Conservation (phyloP, 2,329 filamentous ascomycete genomes). For the Sporothrix pallida region DNA sequence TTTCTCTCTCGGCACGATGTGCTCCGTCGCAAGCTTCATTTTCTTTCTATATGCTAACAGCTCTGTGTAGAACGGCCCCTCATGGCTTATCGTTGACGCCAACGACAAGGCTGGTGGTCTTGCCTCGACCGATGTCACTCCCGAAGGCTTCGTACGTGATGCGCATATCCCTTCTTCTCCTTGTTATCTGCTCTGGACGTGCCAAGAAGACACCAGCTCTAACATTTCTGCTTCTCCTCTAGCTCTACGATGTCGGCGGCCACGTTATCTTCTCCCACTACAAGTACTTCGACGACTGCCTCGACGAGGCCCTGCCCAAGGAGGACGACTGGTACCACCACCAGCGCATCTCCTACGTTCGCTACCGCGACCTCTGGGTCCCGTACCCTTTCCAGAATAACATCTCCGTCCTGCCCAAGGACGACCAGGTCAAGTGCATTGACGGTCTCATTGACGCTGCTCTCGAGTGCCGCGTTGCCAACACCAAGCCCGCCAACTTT, state of each 20-base stretch:
- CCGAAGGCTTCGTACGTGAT: conserved; percentile 90
- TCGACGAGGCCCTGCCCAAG: conserved; percentile 94
- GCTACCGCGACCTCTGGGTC: conserved; percentile 95
- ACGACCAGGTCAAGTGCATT: conserved; percentile 93
- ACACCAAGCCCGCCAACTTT: conserved; percentile 93
- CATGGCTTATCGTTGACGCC: conserved; percentile 94
- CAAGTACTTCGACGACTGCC: conserved; percentile 99
- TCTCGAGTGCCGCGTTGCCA: conserved; percentile 81
- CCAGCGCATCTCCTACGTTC: conserved; percentile 98
- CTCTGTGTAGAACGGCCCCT: conserved; percentile 74
- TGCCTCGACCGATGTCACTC: conserved; percentile 91
- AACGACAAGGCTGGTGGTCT: conserved; percentile 93
- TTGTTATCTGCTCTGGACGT: neutral
- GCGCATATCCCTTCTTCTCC: conserved; percentile 28
- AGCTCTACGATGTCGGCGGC: conserved; percentile 98
- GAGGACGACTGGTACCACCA: conserved; percentile 96
- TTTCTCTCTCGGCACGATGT: neutral
- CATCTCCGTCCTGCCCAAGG: conserved; percentile 96
- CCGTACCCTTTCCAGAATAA: conserved; percentile 99
- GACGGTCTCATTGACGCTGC: conserved; percentile 96
- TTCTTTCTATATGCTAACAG: conserved; percentile 13
- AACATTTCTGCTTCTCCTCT: conserved; percentile 34
- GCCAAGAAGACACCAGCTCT: neutral
- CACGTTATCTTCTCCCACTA: conserved; percentile 99
- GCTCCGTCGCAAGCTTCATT: neutral